A percentile compares a stretch with the other conserved stretches of the same genome.
These are phyloP conservation scores for Artemisia argyi DNA, from an alignment of 129 eudicot genomes.

Conservation along the genomic window DNA sequence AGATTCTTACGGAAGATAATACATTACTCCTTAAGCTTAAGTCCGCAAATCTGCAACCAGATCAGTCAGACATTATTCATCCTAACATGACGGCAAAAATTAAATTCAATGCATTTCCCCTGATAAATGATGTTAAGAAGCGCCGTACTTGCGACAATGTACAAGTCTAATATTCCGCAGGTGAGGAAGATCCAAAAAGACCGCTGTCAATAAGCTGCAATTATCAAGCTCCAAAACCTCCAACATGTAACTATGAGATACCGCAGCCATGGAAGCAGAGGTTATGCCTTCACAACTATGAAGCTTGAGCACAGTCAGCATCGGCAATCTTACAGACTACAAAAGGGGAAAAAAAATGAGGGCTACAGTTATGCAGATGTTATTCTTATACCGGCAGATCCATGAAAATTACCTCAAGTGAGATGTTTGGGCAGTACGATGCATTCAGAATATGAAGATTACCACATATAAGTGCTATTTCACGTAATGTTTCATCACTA, in stretches of 20 bases:
- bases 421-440: slow-evolving; percentile 92
- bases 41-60: slow-evolving; percentile 70
- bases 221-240: slow-evolving; percentile 98
- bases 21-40: slow-evolving; percentile 57
- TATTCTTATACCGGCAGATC: not conserved
- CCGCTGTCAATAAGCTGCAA: slow-evolving; percentile 84
- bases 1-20: slow-evolving; percentile 78
- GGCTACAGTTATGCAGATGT: not conserved
- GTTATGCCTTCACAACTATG: slow-evolving; percentile 97
- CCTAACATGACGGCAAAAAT: not conserved
- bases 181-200: slow-evolving; percentile 80
- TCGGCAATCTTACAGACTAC: slow-evolving; percentile 78
- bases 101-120: not conserved
- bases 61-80: slow-evolving; percentile 13
- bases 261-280: slow-evolving; percentile 92
- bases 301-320: slow-evolving; percentile 92
- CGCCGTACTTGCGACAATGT: slow-evolving; percentile 84
- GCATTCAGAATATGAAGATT: slow-evolving; percentile 79
- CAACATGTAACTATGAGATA: slow-evolving; percentile 63
- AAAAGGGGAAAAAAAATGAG: slow-evolving; percentile 4
- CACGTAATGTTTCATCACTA: slow-evolving; percentile 92
- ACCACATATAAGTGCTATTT: slow-evolving; percentile 56
- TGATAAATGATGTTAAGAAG: not conserved
- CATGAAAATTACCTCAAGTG: slow-evolving; percentile 64
- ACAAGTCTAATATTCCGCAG: slow-evolving; percentile 83